Conservation (phyloP, 768 basidiomycete species). For the Boletus sensibilis region DNA sequence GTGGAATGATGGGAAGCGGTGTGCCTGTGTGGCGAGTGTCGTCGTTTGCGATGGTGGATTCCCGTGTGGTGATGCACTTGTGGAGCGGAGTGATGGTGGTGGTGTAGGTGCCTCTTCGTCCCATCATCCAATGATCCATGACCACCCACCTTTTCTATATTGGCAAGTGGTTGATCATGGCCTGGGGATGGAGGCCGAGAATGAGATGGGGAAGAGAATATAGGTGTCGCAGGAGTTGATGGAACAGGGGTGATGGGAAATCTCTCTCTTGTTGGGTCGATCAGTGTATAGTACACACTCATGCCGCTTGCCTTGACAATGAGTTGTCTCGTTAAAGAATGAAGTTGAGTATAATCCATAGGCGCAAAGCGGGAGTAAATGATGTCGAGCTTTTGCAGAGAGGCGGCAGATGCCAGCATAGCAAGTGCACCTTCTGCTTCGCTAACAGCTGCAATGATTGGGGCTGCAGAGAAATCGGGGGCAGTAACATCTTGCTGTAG, state of each 20-base stretch:
- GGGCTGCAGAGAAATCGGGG: conserved; percentile 30
- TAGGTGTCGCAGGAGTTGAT: conserved; percentile 38
- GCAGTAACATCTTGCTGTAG: conserved; percentile 43
- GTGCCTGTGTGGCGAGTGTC: conserved; percentile 13
- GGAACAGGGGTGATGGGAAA: conserved; percentile 51
- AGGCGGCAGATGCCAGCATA: conserved; percentile 49
- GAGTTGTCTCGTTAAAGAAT: conserved; percentile 48
- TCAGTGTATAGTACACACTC: conserved; percentile 57
- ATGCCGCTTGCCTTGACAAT: conserved; percentile 62
- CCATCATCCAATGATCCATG: not conserved
- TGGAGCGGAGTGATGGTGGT: conserved; percentile 1
- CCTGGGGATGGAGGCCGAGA: conserved; percentile 36
- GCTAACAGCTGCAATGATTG: conserved; percentile 33
- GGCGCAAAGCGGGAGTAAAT: conserved; percentile 61
- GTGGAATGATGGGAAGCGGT: conserved; percentile 24
- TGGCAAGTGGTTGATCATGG: not conserved
- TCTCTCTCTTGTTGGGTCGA: conserved; percentile 58
- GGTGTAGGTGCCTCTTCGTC: not conserved
- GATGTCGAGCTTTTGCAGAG: conserved; percentile 58
- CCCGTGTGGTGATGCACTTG: conserved; percentile 3
- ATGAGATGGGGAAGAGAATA: conserved; percentile 28
- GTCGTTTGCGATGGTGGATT: conserved; percentile 6
- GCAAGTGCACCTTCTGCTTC: conserved; percentile 50
- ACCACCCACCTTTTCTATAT: not conserved
- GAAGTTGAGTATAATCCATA: conserved; percentile 51